Evolutionary conservation across 768 basidiomycete genomes (phyloP).

Genomic region (Pleurotus platypus): DNA sequence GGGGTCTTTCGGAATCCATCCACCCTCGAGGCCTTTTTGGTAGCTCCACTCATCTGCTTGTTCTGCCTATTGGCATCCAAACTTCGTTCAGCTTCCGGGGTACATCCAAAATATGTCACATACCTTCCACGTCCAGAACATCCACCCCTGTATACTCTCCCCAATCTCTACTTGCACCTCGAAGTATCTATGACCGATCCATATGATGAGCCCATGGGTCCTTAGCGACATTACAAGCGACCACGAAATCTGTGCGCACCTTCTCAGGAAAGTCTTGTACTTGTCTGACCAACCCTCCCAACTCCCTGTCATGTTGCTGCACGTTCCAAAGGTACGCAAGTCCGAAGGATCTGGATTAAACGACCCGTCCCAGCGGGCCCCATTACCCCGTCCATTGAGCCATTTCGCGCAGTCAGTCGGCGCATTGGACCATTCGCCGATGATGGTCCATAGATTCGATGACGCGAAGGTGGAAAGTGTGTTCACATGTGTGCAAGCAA

Average conservation of each 20-base stretch:
- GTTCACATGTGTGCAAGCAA: constrained; percentile 50
- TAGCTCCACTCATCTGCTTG: constrained; percentile 77
- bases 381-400: constrained; percentile 75
- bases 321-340: constrained; percentile 53
- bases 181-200: constrained; percentile 50
- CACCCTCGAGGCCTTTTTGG: constrained; percentile 65
- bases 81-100: neutral
- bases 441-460: constrained; percentile 66
- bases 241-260: constrained; percentile 35
- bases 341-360: constrained; percentile 33
- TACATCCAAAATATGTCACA: constrained; percentile 10
- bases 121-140: constrained; percentile 81
- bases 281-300: constrained; percentile 52
- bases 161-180: constrained; percentile 77
- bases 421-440: constrained; percentile 80
- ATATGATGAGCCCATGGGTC: too few relatives aligned
- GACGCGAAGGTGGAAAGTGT: constrained; percentile 42
- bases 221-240: neutral
- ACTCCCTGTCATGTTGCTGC: constrained; percentile 59
- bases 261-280: constrained; percentile 60
- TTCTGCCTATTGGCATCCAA: constrained; percentile 41
- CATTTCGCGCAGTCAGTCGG: constrained; percentile 73
- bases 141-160: constrained; percentile 69
- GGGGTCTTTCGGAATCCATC: constrained; percentile 75
- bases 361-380: constrained; percentile 67